Percentiles rank a stretch among this genome's conserved stretches.
phyloP scores from a whole-genome alignment of 2,329 filamentous ascomycete genomes.

The Cordyceps javanica region DNA sequence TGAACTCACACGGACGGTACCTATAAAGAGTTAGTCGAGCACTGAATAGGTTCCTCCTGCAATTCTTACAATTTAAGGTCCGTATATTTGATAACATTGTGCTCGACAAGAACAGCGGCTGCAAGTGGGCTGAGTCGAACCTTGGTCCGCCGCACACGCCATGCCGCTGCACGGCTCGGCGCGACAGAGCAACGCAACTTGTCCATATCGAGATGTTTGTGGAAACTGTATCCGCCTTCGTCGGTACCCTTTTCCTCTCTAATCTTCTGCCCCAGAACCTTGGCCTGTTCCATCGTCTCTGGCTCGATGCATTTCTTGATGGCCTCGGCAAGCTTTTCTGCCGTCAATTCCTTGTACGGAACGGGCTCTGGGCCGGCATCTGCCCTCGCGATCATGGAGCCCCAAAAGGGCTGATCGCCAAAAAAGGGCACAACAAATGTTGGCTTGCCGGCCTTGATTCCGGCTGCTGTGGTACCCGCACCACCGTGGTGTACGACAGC shows the following conservation, averaged over 20 bases:
- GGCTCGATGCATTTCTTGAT: slow-evolving; percentile 56
- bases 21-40: slow-evolving; percentile 24
- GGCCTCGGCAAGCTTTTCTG: slow-evolving; percentile 58
- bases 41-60: background rate
- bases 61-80: slow-evolving; percentile 63
- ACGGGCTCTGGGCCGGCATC: slow-evolving; percentile 68
- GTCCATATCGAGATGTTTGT: slow-evolving; percentile 61
- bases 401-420: slow-evolving; percentile 80
- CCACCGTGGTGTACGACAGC: slow-evolving; percentile 84
- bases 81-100: slow-evolving; percentile 58
- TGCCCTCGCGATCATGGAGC: slow-evolving; percentile 65
- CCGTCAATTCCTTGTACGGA: slow-evolving; percentile 60
- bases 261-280: slow-evolving; percentile 57
- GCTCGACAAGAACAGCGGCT: slow-evolving; percentile 60
- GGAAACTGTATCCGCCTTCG: slow-evolving; percentile 61
- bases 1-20: slow-evolving; percentile 57
- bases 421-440: slow-evolving; percentile 85
- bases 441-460: slow-evolving; percentile 73
- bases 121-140: slow-evolving; percentile 66
- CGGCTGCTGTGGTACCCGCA: slow-evolving; percentile 80
- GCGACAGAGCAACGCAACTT: slow-evolving; percentile 63
- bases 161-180: slow-evolving; percentile 64
- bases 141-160: slow-evolving; percentile 64
- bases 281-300: slow-evolving; percentile 50
- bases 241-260: slow-evolving; percentile 59